A percentile compares a stretch with the other conserved stretches of the same genome.
Conservation (phyloP, 1,284 basidiomycete species). For the Hypsizygus ulmarius region DNA sequence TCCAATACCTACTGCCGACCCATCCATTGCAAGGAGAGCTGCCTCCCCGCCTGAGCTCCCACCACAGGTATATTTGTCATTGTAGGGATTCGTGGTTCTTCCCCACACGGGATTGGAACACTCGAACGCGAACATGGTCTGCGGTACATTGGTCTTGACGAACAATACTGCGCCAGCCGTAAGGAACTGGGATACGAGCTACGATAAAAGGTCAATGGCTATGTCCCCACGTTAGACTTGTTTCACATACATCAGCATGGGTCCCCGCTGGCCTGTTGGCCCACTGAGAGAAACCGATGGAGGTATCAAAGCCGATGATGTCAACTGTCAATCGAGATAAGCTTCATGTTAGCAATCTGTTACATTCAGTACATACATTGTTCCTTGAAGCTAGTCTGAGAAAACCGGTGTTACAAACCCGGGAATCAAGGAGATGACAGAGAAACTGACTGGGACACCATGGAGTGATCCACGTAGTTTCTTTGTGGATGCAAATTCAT, state of each 20-base stretch:
- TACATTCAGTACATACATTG: slow-evolving; percentile 42
- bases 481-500: slow-evolving; percentile 59
- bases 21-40: slow-evolving; percentile 73
- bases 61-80: slow-evolving; percentile 61
- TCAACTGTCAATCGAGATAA: slow-evolving; percentile 38
- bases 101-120: slow-evolving; percentile 86
- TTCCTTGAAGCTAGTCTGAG: slow-evolving; percentile 51
- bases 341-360: background rate
- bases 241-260: slow-evolving; percentile 55
- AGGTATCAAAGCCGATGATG: slow-evolving; percentile 63
- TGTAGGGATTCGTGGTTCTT: slow-evolving; percentile 70
- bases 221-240: background rate
- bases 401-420: background rate
- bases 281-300: slow-evolving; percentile 73
- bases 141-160: slow-evolving; percentile 65
- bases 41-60: slow-evolving; percentile 82
- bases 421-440: background rate
- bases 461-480: slow-evolving; percentile 70
- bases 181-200: slow-evolving; percentile 45
- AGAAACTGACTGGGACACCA: slow-evolving; percentile 72
- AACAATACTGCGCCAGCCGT: slow-evolving; percentile 49
- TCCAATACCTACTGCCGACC: slow-evolving; percentile 76
- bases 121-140: slow-evolving; percentile 86
- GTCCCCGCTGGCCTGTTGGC: slow-evolving; percentile 53
- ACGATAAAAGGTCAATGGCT: slow-evolving; percentile 4